These are phyloP conservation scores for Colletotrichum zoysiae DNA, from an alignment of 2,329 filamentous ascomycete genomes.

Conservation along the genomic window DNA sequence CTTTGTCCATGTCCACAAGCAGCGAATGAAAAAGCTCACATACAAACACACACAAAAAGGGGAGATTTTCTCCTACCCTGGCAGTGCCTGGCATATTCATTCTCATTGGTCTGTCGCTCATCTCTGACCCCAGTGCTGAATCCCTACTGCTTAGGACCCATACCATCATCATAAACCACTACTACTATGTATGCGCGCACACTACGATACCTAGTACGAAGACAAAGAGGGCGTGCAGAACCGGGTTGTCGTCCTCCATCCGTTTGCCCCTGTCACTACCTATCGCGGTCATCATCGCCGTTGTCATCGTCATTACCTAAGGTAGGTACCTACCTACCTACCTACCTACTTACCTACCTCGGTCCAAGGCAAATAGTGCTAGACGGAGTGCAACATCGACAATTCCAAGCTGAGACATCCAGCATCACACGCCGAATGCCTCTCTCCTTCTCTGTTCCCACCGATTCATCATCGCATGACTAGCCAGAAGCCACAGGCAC, in stretches of 20 bases:
- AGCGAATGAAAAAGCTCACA: not conserved
- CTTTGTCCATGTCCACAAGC: not conserved
- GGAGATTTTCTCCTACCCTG: conserved; percentile 1
- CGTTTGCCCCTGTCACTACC: not conserved
- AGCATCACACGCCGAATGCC: not conserved
- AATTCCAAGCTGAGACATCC: not conserved
- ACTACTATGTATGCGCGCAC: too few relatives aligned
- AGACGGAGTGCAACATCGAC: not conserved
- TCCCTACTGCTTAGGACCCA: not conserved
- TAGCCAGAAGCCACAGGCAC: conserved; percentile 22
- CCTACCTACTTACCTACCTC: not conserved
- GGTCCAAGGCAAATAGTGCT: not conserved
- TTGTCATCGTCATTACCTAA: not conserved
- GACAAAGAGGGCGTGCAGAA: not conserved
- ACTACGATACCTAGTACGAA: not conserved
- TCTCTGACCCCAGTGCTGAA: not conserved
- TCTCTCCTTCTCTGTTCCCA: not conserved
- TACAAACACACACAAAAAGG: not conserved
- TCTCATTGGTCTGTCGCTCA: not conserved
- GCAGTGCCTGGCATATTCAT: too few relatives aligned
- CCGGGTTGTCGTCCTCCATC: not conserved
- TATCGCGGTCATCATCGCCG: not conserved
- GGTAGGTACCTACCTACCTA: not conserved
- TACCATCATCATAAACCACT: too few relatives aligned
- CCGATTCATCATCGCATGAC: not conserved